phyloP scores from a whole-genome alignment of 495 filamentous ascomycete species.

The Xylaria flabelliformis region DNA sequence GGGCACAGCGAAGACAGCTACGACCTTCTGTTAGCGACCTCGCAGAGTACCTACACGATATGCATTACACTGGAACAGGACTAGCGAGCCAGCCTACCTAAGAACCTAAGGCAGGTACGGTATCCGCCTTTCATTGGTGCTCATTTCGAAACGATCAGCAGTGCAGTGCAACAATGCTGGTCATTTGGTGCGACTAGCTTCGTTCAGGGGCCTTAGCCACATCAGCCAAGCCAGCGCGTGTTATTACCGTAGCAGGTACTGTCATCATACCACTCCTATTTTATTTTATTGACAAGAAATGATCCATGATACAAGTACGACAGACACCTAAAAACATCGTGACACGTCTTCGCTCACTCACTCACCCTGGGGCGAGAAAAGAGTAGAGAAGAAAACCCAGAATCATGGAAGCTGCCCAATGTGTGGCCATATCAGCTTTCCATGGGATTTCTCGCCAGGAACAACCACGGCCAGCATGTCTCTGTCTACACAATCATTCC shows the following conservation, averaged over 20 bases:
- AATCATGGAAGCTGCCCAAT: constrained; percentile 23
- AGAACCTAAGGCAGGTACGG: not conserved
- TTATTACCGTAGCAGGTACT: not conserved
- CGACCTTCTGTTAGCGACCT: not conserved
- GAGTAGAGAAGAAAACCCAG: not conserved
- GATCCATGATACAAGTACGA: too few species aligned
- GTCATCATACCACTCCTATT: constrained; percentile 14
- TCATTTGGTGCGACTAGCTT: constrained; percentile 11
- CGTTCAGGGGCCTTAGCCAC: not conserved
- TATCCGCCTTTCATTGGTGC: not conserved
- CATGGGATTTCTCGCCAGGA: constrained; percentile 9
- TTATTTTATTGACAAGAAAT: constrained; percentile 16
- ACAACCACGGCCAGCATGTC: constrained; percentile 19
- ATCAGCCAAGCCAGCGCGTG: not conserved
- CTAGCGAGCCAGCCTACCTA: not conserved
- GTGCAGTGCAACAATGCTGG: not conserved
- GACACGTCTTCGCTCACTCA: not conserved
- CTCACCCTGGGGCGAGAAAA: not conserved
- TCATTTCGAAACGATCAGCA: constrained; percentile 22
- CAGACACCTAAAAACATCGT: not conserved
- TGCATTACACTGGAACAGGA: not conserved
- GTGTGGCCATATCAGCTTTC: not conserved
- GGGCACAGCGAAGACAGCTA: not conserved
- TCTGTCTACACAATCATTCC: not conserved
- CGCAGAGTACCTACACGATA: too few species aligned